Base-by-base conservation (phyloP, 1,139 yeast species). In the Candida labiduridarum region DNA sequence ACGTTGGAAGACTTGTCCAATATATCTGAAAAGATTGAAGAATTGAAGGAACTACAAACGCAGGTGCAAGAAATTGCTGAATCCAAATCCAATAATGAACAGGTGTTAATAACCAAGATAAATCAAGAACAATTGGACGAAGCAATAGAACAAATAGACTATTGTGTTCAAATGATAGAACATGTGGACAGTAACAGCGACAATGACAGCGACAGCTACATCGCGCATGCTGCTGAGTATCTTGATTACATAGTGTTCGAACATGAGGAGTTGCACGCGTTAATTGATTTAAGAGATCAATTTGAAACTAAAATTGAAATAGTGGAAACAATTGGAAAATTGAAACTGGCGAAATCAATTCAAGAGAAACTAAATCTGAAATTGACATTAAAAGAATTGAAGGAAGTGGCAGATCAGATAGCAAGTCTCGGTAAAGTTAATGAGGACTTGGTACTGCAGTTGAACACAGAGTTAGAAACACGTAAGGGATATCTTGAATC, bases 1-100 rank as follows among this genome's bases (percentile, higher is more conserved):
- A 57, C 67, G 2, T 40, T 71, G 10, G 62, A 55, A 11, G 77
- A 72, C 52, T 59, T 73, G 49, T 57, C 53, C 8, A 50, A 39
- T 5, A 45, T 72, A 5, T 68, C 67, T 43, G 51, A 51, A 3
- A 57, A 52, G 36, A 59, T 69, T 12, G 47, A 56, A 1, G 62
- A 57, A 19, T 57, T 70, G n/a, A 61, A 60, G 42, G 50, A 51
- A 4, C 43, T 52, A 19, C 57, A 60, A 33, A 34, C 41, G 4
- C 48, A 52, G 19, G 55, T 63, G 14, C 56, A 59, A n/a, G 57
- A 52, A 15, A 41, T 44, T 30, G 52, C 52, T 11, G 45, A 40
- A 33, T 44, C 38, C n/a, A 41, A 45, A 29, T 34, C 42, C 19
- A 22, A 10, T 11, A 44, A 47, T 12, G 33, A 50, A 19, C 30